phyloP scores from a whole-genome alignment of 176 grass and related monocot species.

The Elymus sibiricus region DNA sequence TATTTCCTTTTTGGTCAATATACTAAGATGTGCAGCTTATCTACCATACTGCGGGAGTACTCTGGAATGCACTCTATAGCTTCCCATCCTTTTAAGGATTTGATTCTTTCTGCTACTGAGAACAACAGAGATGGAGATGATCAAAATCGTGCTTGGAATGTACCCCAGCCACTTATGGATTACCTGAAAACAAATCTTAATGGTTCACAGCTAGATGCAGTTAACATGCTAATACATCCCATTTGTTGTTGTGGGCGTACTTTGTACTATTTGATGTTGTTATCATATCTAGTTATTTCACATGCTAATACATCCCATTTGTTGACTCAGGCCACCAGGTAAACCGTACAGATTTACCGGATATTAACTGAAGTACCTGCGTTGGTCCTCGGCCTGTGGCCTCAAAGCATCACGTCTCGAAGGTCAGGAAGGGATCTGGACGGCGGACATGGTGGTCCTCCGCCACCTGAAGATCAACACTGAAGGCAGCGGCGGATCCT shows the following conservation, averaged over 20 bases:
- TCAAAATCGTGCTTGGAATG: constrained; percentile 77
- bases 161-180: constrained; percentile 84
- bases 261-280: constrained; percentile 14
- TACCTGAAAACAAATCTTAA: constrained; percentile 82
- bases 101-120: constrained; percentile 82
- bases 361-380: no score
- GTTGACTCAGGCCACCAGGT: no score
- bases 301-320: no score
- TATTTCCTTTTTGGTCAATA: constrained; percentile 29
- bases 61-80: constrained; percentile 73
- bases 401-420: no score
- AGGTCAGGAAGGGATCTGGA: no score
- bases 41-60: constrained; percentile 89
- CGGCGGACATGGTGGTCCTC: no score
- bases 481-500: no score
- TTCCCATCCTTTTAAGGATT: constrained; percentile 84
- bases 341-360: no score
- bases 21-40: constrained; percentile 91
- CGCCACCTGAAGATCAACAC: no score
- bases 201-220: constrained; percentile 82
- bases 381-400: no score
- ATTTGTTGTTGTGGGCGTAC: constrained; percentile 63
- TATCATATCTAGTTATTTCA: constrained; percentile 6
- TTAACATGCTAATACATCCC: no score
- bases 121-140: constrained; percentile 40